Evolutionary conservation across 208 protist genomes (phyloP), one percentile per base, ranked within the genome.

Genomic region (Wallacemonas rigidus): DNA sequence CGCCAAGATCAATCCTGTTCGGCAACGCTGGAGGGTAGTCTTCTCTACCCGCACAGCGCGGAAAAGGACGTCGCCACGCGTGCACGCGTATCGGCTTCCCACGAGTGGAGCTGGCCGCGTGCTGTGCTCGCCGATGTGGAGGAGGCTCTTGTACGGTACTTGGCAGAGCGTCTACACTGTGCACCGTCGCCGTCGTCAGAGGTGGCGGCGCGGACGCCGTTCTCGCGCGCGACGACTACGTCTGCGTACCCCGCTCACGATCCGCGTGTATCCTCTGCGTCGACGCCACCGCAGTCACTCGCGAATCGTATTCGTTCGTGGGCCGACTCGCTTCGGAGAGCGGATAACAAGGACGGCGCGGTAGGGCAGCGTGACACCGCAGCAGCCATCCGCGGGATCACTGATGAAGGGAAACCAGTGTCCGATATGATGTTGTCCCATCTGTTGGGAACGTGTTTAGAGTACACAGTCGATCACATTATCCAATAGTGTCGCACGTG

Each of bases 91-190:
- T 26, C 26, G 26, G 26, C 26, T 26, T 26, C 26, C 26, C 26
- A 26, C 26, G 64, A 69, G 12, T 60, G 51, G 51, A n/a, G 3
- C 5, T 65, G 60, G 60, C 43, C 60, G 11, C 41, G 9, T 38
- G 38, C 60, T 11, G 36, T 65, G 60, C 41, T 65, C 5, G 41
- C 43, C 6, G 60, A 65, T 50, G 60, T 65, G 8, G 60, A 65
- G 26, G 60, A 65, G n/a, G 60, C 60, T 14, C 40, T 65, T 7
- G 4, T 65, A 3, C 15, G 51, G 15, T 65, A 65, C 41, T 41
- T 65, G 41, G 43, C 60, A 6, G 40, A 38, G 38, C 60, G 60
- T 6, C 43, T 65, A 4, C 60, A 65, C 40, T 65, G 60, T 26
- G 60, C 60, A 51, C 60, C 60, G 12, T 50, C 45, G 45, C 8